These are phyloP conservation scores for Debaryomyces sp. DNA, from an alignment of 1,139 yeast species.

Conservation along the genomic window DNA sequence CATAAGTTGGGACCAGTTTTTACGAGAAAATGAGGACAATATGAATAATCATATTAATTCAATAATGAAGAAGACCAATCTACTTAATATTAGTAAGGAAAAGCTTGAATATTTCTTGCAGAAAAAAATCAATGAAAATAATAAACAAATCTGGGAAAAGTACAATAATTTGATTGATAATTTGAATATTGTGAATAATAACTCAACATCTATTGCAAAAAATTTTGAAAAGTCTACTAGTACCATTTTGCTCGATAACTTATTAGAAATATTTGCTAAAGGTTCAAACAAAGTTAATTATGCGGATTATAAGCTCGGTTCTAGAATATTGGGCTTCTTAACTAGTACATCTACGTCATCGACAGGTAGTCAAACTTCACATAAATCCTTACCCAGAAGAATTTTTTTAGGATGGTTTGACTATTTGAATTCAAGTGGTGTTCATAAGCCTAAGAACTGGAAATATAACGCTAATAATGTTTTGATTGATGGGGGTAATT, in stretches of 20 bases:
- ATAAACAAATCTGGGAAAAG: constrained; percentile 25
- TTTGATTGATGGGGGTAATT: constrained; percentile 35
- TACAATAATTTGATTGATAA: constrained; percentile 34
- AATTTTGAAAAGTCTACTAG: constrained; percentile 17
- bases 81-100: constrained; percentile 21
- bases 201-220: constrained; percentile 1
- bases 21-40: constrained; percentile 21
- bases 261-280: constrained; percentile 37
- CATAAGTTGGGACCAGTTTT: constrained; percentile 26
- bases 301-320: constrained; percentile 44
- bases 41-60: constrained; percentile 21
- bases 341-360: constrained; percentile 24
- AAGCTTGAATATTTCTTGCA: constrained; percentile 25
- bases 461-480: constrained; percentile 45
- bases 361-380: background rate
- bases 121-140: constrained; percentile 27
- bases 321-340: constrained; percentile 46
- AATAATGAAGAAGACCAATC: constrained; percentile 9
- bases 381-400: constrained; percentile 25
- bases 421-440: constrained; percentile 26
- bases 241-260: constrained; percentile 23
- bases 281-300: constrained; percentile 44
- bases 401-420: constrained; percentile 47
- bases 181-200: constrained; percentile 13
- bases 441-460: constrained; percentile 27